Evolutionary conservation across 2,329 filamentous ascomycete species (phyloP).

Genomic region (Neoarthrinium moseri): DNA sequence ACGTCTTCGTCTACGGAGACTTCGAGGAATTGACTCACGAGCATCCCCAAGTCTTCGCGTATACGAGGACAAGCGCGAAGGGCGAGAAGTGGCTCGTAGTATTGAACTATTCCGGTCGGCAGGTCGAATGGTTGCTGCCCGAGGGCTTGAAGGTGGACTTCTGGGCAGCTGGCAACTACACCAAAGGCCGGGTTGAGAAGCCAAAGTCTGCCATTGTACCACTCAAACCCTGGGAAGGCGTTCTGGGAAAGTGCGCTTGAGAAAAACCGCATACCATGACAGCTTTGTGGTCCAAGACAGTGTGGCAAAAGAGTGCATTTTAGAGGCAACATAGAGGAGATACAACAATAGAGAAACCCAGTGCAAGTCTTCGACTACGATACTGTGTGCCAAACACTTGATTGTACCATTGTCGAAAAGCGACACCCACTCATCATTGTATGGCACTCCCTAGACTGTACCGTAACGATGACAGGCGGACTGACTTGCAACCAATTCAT

Average conservation of each 20-base stretch:
- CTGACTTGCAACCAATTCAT: too few relatives aligned
- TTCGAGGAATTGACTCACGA: conserved; percentile 39
- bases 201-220: conserved; percentile 14
- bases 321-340: too few relatives aligned
- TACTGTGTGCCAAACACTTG: too few relatives aligned
- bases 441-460: too few relatives aligned
- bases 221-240: conserved; percentile 26
- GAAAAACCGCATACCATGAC: too few relatives aligned
- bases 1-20: conserved; percentile 60
- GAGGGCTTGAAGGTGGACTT: conserved; percentile 18
- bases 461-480: too few relatives aligned
- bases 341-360: too few relatives aligned
- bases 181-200: conserved; percentile 19
- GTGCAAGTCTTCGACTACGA: too few relatives aligned
- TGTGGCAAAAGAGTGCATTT: too few relatives aligned
- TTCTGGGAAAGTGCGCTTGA: conserved; percentile 19
- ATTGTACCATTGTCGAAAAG: too few relatives aligned
- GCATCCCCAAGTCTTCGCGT: conserved; percentile 20
- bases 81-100: conserved; percentile 27
- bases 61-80: conserved; percentile 20
- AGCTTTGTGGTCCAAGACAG: too few relatives aligned
- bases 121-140: conserved; percentile 22
- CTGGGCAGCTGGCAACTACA: conserved; percentile 22
- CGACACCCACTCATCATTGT: too few relatives aligned
- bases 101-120: conserved; percentile 25